phyloP scores from a whole-genome alignment of 2,329 filamentous ascomycete genomes.

The Knufia fluminis region DNA sequence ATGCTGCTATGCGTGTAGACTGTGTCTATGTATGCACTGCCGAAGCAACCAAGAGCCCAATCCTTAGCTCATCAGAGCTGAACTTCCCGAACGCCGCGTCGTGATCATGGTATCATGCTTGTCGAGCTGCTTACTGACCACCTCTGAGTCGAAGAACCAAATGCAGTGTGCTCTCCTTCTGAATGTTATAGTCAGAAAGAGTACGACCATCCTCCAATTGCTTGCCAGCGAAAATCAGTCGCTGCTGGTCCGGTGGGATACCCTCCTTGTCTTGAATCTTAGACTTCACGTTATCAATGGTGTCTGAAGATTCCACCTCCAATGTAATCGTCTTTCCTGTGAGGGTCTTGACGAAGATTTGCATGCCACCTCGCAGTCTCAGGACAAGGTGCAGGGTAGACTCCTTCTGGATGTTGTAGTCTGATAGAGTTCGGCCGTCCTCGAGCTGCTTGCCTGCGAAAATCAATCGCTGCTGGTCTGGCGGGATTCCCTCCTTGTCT shows the following conservation, averaged over 20 bases:
- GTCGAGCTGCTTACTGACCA: conserved; percentile 26
- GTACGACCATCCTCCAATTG: conserved; percentile 47
- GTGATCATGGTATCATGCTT: not conserved
- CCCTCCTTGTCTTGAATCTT: conserved; percentile 79
- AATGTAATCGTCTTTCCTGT: conserved; percentile 65
- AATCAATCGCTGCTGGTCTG: conserved; percentile 61
- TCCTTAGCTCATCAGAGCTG: not conserved
- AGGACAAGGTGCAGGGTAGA: conserved; percentile 56
- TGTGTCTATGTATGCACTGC: conserved; percentile 4
- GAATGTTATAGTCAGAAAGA: conserved; percentile 46
- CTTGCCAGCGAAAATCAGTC: conserved; percentile 62
- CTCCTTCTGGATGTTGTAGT: conserved; percentile 53
- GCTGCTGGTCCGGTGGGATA: conserved; percentile 61
- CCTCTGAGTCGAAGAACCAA: conserved; percentile 54
- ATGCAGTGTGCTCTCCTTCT: conserved; percentile 56
- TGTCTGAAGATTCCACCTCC: conserved; percentile 59
- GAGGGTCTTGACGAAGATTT: conserved; percentile 77
- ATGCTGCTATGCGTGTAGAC: not conserved
- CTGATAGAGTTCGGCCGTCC: conserved; percentile 42
- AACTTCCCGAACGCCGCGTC: not conserved
- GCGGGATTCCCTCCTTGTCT: conserved; percentile 70
- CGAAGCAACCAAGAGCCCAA: not conserved
- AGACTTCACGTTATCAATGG: conserved; percentile 62
- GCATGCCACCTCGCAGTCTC: conserved; percentile 55
- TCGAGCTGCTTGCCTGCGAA: conserved; percentile 60